These are phyloP conservation scores for Picea glauca DNA, from an alignment of 75 land plant genomes.

Conservation along the genomic window DNA sequence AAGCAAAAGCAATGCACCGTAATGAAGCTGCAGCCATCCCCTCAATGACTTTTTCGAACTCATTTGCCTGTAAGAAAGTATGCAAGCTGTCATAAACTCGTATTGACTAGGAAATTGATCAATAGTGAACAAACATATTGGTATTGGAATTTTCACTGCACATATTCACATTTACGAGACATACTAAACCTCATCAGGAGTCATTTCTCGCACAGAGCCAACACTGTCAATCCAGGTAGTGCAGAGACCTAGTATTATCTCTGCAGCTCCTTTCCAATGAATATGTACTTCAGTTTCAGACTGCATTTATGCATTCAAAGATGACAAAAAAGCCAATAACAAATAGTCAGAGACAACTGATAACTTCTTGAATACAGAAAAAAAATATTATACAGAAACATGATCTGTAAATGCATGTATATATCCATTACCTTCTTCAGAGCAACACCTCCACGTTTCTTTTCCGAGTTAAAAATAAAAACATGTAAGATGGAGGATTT, in stretches of 20 bases:
- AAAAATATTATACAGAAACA: too few relatives aligned
- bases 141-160: background rate
- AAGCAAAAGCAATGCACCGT: slow-evolving; percentile 89
- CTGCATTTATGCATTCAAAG: background rate
- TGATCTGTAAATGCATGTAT: too few relatives aligned
- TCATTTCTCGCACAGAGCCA: slow-evolving; percentile 42
- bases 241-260: slow-evolving; percentile 44
- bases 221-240: slow-evolving; percentile 44
- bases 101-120: background rate
- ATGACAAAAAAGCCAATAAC: background rate
- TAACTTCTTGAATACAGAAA: background rate
- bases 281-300: slow-evolving; percentile 18
- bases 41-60: slow-evolving; percentile 51
- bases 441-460: slow-evolving; percentile 92
- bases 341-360: background rate
- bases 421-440: slow-evolving; percentile 32
- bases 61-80: slow-evolving; percentile 24
- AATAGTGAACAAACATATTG: slow-evolving; percentile 1
- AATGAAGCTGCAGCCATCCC: slow-evolving; percentile 79
- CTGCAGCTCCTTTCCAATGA: slow-evolving; percentile 76
- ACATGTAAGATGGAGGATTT: slow-evolving; percentile 48
- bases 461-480: slow-evolving; percentile 89
- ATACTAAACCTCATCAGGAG: slow-evolving; percentile 34
- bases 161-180: background rate
- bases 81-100: background rate